Conservation (phyloP, 495 filamentous ascomycete genomes). For the Xanthoparmelia taractica region DNA sequence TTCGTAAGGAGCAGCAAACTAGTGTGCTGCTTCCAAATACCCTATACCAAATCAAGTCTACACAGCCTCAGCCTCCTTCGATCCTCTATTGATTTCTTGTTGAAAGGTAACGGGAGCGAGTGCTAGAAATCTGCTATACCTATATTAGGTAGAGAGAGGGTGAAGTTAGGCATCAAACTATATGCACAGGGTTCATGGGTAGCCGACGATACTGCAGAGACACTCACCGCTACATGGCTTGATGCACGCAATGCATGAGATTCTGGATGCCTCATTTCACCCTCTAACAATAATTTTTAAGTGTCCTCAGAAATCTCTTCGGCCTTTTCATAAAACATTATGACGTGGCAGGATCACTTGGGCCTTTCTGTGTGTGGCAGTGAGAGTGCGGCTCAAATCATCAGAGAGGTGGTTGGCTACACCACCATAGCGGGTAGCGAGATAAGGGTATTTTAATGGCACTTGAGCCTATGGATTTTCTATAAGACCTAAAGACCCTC, state of each 20-base stretch:
- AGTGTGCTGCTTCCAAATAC: background rate
- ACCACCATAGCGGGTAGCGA: background rate
- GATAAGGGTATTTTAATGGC: background rate
- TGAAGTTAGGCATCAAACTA: background rate
- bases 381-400: background rate
- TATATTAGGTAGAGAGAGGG: background rate
- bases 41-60: background rate
- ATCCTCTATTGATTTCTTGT: background rate
- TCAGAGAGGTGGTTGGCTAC: background rate
- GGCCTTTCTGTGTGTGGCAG: slow-evolving; percentile 1
- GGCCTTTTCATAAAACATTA: background rate
- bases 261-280: background rate
- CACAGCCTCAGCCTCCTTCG: background rate
- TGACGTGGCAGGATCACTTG: background rate
- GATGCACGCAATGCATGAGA: background rate
- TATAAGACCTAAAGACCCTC: slow-evolving; percentile 1
- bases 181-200: background rate
- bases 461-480: background rate
- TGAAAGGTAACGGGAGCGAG: background rate
- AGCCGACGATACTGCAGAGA: background rate
- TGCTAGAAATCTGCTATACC: background rate
- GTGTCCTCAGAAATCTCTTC: background rate
- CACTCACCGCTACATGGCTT: background rate
- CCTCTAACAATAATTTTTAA: background rate
- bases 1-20: background rate